A percentile compares a stretch with the other conserved stretches of the same genome.
phyloP scores from a whole-genome alignment of 2,329 filamentous ascomycete genomes.

The Trichoderma guizhouense region DNA sequence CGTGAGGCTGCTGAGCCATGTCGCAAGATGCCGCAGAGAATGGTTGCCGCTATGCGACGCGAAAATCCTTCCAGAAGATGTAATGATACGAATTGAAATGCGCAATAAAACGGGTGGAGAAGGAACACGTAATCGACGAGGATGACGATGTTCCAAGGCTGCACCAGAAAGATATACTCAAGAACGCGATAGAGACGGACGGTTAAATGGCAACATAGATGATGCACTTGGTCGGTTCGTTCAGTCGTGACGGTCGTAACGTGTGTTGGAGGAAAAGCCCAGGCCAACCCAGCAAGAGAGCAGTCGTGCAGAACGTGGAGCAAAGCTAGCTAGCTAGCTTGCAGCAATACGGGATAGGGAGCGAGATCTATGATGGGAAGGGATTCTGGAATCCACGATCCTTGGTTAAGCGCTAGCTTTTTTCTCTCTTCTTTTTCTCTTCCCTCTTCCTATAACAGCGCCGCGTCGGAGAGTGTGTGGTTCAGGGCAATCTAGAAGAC shows the following conservation, averaged over 20 bases:
- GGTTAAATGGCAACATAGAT: slow-evolving; percentile 12
- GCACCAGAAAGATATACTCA: background rate
- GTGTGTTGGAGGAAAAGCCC: background rate
- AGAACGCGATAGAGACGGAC: slow-evolving; percentile 15
- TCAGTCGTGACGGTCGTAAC: slow-evolving; percentile 20
- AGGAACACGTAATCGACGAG: background rate
- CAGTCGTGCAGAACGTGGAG: background rate
- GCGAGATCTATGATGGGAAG: background rate
- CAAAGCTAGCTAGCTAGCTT: background rate
- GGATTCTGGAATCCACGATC: background rate
- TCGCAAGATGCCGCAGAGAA: slow-evolving; percentile 22
- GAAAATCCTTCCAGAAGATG: slow-evolving; percentile 22
- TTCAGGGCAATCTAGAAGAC: background rate
- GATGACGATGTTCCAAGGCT: slow-evolving; percentile 3
- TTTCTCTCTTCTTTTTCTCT: background rate
- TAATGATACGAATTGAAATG: background rate
- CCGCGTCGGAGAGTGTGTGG: background rate
- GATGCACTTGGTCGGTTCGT: slow-evolving; percentile 17
- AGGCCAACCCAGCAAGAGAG: slow-evolving; percentile 7
- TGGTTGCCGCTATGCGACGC: slow-evolving; percentile 25
- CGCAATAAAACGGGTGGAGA: slow-evolving; percentile 15
- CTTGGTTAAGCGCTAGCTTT: background rate
- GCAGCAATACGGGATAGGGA: background rate
- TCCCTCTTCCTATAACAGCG: background rate
- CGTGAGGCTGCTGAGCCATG: slow-evolving; percentile 51